These are phyloP conservation scores for Polychaeton citri DNA, from an alignment of 2,329 filamentous ascomycete genomes.

Conservation along the genomic window DNA sequence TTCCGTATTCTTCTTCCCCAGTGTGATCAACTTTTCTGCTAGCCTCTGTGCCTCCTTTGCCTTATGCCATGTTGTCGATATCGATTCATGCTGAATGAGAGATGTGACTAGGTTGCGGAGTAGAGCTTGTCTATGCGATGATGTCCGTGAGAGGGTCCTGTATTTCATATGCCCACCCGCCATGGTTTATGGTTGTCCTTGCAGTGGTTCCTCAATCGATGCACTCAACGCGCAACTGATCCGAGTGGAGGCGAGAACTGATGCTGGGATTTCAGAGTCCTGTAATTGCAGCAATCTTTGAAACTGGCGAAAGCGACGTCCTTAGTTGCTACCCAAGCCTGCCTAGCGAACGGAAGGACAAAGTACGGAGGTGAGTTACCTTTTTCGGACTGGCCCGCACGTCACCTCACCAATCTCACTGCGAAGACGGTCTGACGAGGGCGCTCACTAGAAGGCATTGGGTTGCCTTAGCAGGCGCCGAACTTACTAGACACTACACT, in stretches of 20 bases:
- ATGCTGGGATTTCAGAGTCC: no score
- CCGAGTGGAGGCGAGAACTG: no score
- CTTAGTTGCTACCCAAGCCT: neutral
- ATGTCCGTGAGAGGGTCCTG: conserved; percentile 74
- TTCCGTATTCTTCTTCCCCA: conserved; percentile 86
- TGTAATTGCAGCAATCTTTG: no score
- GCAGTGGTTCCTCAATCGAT: neutral
- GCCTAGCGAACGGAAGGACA: neutral
- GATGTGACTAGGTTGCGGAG: conserved; percentile 93
- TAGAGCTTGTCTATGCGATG: conserved; percentile 78
- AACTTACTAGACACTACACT: neutral
- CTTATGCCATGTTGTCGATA: conserved; percentile 90
- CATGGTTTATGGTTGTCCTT: conserved; percentile 39
- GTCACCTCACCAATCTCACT: neutral
- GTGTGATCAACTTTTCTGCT: conserved; percentile 85
- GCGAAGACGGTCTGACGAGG: no score
- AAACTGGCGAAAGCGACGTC: neutral
- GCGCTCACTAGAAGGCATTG: no score
- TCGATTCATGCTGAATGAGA: conserved; percentile 82
- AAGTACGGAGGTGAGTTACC: neutral
- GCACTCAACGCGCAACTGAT: no score
- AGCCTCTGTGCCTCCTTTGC: conserved; percentile 92
- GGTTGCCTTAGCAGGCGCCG: no score
- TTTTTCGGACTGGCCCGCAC: neutral
- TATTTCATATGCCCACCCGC: conserved; percentile 78